Conservation (phyloP, 768 basidiomycete genomes). For the Russula emetica region DNA sequence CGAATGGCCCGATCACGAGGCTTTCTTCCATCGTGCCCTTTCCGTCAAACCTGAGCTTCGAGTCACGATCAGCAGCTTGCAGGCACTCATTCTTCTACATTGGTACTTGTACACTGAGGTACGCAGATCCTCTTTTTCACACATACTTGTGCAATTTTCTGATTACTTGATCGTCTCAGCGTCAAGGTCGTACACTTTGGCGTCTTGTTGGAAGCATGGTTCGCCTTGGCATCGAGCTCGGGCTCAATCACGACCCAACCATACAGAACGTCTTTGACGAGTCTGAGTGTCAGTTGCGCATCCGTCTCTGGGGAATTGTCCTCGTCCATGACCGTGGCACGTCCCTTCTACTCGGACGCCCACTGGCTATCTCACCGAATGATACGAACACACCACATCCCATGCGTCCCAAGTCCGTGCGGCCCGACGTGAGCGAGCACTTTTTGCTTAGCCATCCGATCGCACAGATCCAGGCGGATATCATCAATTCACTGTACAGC, state of each 20-base stretch:
- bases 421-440: constrained; percentile 66
- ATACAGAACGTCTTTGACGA: constrained; percentile 63
- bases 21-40: constrained; percentile 78
- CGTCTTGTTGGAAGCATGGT: constrained; percentile 83
- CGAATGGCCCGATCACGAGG: constrained; percentile 76
- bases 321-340: constrained; percentile 86
- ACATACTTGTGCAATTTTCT: constrained; percentile 13
- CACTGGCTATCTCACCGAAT: constrained; percentile 75
- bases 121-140: constrained; percentile 27
- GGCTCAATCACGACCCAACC: constrained; percentile 81
- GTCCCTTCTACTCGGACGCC: constrained; percentile 80
- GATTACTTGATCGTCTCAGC: constrained; percentile 41
- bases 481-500: constrained; percentile 80
- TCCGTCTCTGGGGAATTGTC: constrained; percentile 80
- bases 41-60: constrained; percentile 76
- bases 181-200: constrained; percentile 87
- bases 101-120: constrained; percentile 92
- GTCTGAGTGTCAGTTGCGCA: constrained; percentile 73
- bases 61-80: constrained; percentile 76
- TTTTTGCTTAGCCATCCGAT: constrained; percentile 72
- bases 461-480: constrained; percentile 82
- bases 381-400: constrained; percentile 80
- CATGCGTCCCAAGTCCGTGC: constrained; percentile 42
- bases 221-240: constrained; percentile 76
- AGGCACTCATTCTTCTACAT: constrained; percentile 77